Base-by-base conservation (phyloP, 106 monocot species). In the Phalaenopsis aphrodite region DNA sequence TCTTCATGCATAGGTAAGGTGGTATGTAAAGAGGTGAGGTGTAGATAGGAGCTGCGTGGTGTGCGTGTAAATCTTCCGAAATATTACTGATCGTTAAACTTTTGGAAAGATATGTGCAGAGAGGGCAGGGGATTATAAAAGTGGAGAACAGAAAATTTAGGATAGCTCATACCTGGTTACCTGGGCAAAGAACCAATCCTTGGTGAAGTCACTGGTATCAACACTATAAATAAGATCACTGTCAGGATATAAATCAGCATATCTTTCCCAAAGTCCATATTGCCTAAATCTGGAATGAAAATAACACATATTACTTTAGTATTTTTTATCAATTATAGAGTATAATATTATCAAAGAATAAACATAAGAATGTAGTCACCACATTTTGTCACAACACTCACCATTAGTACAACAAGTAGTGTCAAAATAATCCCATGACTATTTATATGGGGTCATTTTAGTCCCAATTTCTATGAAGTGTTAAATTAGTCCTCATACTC, bases 171-270 rank as follows among this genome's bases (percentile, higher is more conserved):
- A 93, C 95, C 91, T 89, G 47, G 88, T 86, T 68, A 96, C 91
- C 24, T 96, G 95, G 2, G 95, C 95, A 77, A 85, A 93, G 84
- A 96, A 96, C 95, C 95, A 96, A 81, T 96, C 95, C 77, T 90
- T 90, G 38, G 14, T 87, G 42, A 88, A 88, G 75, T 96, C 89
- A 61, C 89, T 93, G 39, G 47, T 75, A 41, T 87, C 90, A 14
- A 91, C 37, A 0, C 48, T 88, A 64, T 91, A 96, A 36, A 91
- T 79, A 52, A 89, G 86, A 80, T 95, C 93, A 38, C 41, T 56
- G 18, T 88, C 77, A 0, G 93, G 91, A 84, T 96, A 96, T 30
- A 93, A 65, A 16, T 96, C 91, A 12, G 89, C 57, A 45, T 96
- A 93, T 77, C 89, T 91, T 36, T 91, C 89, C 93, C 95, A 95